A percentile compares a stretch with the other conserved stretches of the same genome.
Evolutionary conservation across 2,329 filamentous ascomycete genomes (phyloP).

Genomic region (Aulographum hederae): DNA sequence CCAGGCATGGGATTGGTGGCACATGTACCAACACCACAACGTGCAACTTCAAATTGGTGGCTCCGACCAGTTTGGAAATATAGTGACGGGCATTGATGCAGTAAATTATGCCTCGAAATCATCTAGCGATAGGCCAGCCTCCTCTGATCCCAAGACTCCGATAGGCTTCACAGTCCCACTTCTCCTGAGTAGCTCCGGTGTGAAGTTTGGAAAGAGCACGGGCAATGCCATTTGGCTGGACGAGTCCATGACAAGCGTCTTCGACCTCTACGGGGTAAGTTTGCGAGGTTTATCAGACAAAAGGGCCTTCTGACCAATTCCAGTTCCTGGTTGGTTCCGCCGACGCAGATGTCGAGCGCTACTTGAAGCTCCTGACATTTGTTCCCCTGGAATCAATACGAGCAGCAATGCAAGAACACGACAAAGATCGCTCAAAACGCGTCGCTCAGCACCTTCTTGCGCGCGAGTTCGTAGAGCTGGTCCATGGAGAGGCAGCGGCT

Average conservation of each 20-base stretch:
- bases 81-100: constrained; percentile 72
- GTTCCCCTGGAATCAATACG: constrained; percentile 53
- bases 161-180: constrained; percentile 84
- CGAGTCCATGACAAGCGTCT: constrained; percentile 56
- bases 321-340: constrained; percentile 72
- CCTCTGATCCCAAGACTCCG: constrained; percentile 22
- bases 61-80: constrained; percentile 93
- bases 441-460: constrained; percentile 71
- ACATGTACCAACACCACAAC: constrained; percentile 50
- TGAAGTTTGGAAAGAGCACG: constrained; percentile 87
- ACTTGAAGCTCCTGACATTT: constrained; percentile 85
- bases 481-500: constrained; percentile 55
- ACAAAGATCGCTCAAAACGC: constrained; percentile 48
- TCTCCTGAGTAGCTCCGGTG: constrained; percentile 65
- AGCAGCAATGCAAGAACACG: constrained; percentile 49
- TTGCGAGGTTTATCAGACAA: background rate
- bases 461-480: constrained; percentile 59
- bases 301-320: background rate
- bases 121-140: constrained; percentile 20
- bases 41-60: constrained; percentile 84
- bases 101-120: constrained; percentile 54
- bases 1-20: constrained; percentile 95
- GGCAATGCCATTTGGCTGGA: constrained; percentile 94
- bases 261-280: constrained; percentile 61
- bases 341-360: constrained; percentile 63